A percentile compares a stretch with the other conserved stretches of the same genome.
Evolutionary conservation across 495 filamentous ascomycete species (phyloP).

Genomic region (Filosporella fistucella): DNA sequence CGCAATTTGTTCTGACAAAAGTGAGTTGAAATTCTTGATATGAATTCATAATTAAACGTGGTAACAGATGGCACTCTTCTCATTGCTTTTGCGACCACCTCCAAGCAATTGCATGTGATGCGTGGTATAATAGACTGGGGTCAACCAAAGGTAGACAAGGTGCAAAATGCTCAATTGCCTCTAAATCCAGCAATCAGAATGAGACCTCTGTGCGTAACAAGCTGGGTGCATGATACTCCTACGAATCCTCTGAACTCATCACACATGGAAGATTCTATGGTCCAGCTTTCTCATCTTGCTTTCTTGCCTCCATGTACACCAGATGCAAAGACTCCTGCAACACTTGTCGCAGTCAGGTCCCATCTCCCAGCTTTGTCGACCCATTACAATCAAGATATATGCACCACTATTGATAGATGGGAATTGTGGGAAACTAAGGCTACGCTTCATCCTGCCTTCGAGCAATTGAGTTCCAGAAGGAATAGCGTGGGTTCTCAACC

Average conservation of each 20-base stretch:
- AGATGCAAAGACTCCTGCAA: conserved; percentile 45
- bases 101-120: conserved; percentile 61
- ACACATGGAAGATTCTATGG: conserved; percentile 46
- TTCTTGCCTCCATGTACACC: conserved; percentile 53
- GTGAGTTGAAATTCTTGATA: conserved; percentile 30
- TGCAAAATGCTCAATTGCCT: conserved; percentile 25
- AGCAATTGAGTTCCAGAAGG: conserved; percentile 63
- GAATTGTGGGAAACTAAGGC: conserved; percentile 56
- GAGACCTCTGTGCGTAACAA: conserved; percentile 44
- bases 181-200: conserved; percentile 40
- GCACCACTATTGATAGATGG: conserved; percentile 74
- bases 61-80: conserved; percentile 46
- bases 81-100: conserved; percentile 60
- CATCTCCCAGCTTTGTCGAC: conserved; percentile 31
- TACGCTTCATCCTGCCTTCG: conserved; percentile 66
- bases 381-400: conserved; percentile 53
- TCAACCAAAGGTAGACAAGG: conserved; percentile 34
- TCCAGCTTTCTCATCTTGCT: conserved; percentile 60
- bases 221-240: conserved; percentile 37
- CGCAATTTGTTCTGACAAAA: conserved; percentile 67
- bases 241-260: conserved; percentile 30
- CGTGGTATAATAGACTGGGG: conserved; percentile 54
- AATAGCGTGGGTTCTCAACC: conserved; percentile 33
- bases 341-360: background rate
- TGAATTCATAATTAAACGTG: background rate